Base-by-base conservation (phyloP, 2,329 filamentous ascomycete genomes). In the Monilinia vaccinii-corymbosi region DNA sequence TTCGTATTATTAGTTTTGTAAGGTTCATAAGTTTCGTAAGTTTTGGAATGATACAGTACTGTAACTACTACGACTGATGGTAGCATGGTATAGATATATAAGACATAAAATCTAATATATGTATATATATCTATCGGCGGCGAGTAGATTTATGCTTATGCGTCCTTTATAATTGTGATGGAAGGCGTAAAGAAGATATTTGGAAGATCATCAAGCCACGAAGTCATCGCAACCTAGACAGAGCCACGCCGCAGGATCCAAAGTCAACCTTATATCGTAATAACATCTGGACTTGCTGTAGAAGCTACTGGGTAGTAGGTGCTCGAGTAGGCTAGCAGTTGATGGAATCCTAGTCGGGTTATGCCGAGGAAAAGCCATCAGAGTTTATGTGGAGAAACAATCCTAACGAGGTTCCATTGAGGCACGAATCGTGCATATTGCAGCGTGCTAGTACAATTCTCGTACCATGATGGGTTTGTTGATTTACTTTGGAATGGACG, bases 281-380 rank as follows among this genome's bases (percentile, higher is more conserved):
- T 28, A 3, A 28, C 6, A 28, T 28, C 25, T 28, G 25, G 3
- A 28, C 25, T 28, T n/a, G n/a, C n/a, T n/a, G n/a, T n/a, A n/a
- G n/a, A n/a, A n/a, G n/a, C 11, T 36, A 36, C 34, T 36, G 13
- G 16, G 25, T 52, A 52, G 11, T 36, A 4, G 16, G 25, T 52
- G 40, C 23, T 44, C 31, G 21, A 38, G n/a, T 23, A 8, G 21
- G 16, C 18, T 34, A 36, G 36, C 23, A 53, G 36, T 16, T 56
- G 53, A 23, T 40, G 23, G 25, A 13, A 16, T n/a, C 42, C 42
- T 47, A 18, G 53, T 7, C 11, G 38, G 28, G 31, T 47, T 34
- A 38, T 48, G 53, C 53, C 53, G 53, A 56, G 31, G 36, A 25
- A 56, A 38, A 34, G 53, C 53, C 53, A 56, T 42, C 25, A 28